Evolutionary conservation across 2,329 filamentous ascomycete genomes (phyloP).

Genomic region (Pyricularia pennisetigena): DNA sequence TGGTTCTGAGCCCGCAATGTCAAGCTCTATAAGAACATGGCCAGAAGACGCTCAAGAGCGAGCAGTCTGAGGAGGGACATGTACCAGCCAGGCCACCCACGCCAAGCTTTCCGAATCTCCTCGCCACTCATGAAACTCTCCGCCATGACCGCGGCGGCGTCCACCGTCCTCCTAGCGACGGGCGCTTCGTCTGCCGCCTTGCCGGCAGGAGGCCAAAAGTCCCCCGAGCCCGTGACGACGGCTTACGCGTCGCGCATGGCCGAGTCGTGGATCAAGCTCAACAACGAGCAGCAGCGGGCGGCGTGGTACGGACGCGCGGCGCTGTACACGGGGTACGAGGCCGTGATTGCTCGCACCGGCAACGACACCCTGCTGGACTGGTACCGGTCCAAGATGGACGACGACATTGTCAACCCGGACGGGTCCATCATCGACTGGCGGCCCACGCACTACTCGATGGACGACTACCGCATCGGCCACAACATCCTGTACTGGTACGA

Average conservation of each 20-base stretch:
- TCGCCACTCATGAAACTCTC: background rate
- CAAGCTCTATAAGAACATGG: background rate
- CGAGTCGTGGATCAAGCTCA: slow-evolving; percentile 2
- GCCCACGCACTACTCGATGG: slow-evolving; percentile 1
- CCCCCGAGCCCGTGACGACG: background rate
- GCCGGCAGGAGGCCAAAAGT: background rate
- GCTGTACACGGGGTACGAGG: slow-evolving; percentile 3
- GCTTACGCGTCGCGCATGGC: slow-evolving; percentile 3
- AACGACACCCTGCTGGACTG: slow-evolving; percentile 2
- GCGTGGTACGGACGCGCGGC: slow-evolving; percentile 1
- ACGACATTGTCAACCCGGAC: background rate
- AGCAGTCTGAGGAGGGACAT: no score
- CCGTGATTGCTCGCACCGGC: slow-evolving; percentile 1
- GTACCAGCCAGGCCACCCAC: no score
- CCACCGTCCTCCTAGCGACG: background rate
- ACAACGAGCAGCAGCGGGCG: background rate
- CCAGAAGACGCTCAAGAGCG: background rate
- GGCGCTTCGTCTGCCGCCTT: background rate
- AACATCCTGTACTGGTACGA: slow-evolving; percentile 3
- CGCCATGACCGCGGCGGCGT: background rate
- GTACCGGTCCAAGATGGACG: slow-evolving; percentile 2
- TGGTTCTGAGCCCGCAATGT: background rate
- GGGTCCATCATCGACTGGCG: slow-evolving; percentile 2
- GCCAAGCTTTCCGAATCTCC: background rate
- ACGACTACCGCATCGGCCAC: slow-evolving; percentile 4